phyloP scores from a whole-genome alignment of 345 rosid genomes.

The Citrus inodora region DNA sequence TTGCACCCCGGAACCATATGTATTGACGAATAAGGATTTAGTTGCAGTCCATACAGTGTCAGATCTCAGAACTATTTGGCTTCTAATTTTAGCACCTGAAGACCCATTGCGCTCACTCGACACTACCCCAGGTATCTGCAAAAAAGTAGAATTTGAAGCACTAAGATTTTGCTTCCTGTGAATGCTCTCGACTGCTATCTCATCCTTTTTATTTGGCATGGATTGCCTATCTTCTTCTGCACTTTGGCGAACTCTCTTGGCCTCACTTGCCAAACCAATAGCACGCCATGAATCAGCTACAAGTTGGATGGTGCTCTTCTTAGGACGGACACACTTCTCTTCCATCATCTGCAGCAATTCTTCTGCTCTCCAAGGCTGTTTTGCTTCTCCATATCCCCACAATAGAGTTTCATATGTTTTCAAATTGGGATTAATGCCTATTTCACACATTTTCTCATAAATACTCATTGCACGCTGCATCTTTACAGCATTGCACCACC shows the following conservation, averaged over 20 bases:
- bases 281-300: constrained; percentile 77
- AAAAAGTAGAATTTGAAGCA: constrained; percentile 26
- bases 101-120: constrained; percentile 24
- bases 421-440: constrained; percentile 57
- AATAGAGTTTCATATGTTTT: constrained; percentile 83
- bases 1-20: constrained; percentile 23
- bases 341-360: constrained; percentile 65
- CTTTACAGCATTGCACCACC: constrained; percentile 76
- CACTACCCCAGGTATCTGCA: constrained; percentile 30
- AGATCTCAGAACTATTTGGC: constrained; percentile 26
- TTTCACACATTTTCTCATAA: constrained; percentile 58
- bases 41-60: constrained; percentile 15
- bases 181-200: constrained; percentile 22
- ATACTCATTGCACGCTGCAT: constrained; percentile 66
- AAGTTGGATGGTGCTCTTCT: constrained; percentile 60
- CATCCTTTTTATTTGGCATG: constrained; percentile 21
- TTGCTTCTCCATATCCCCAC: constrained; percentile 88
- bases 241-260: constrained; percentile 40
- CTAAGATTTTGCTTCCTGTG: constrained; percentile 23
- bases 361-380: constrained; percentile 83
- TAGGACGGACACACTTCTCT: constrained; percentile 51
- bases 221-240: constrained; percentile 17
- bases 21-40: constrained; percentile 17
- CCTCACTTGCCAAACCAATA: constrained; percentile 59
- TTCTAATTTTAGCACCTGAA: constrained; percentile 25